Evolutionary conservation across 192 early-diverging fungal species (phyloP).

Genomic region (Coemansia sp.): DNA sequence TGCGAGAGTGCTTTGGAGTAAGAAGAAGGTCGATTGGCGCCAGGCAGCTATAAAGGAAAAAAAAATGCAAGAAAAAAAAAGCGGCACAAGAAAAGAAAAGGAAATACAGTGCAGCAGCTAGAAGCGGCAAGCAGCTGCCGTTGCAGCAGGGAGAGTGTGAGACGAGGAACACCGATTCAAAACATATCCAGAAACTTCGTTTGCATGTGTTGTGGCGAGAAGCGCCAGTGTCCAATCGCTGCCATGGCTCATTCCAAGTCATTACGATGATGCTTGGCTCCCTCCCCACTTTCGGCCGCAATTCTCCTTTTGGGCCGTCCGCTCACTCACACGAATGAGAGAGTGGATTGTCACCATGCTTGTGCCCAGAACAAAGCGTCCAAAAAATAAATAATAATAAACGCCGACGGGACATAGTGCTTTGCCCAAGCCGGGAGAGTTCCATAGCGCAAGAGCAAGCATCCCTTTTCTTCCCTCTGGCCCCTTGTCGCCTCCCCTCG

Average conservation of each 20-base stretch:
- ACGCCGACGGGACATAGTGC: neutral
- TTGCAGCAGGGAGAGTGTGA: neutral
- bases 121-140: conserved; percentile 1
- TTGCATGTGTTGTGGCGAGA: neutral
- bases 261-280: neutral
- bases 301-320: neutral
- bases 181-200: neutral
- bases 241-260: neutral
- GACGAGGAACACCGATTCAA: conserved; percentile 3
- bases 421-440: neutral
- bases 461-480: neutral
- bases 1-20: neutral
- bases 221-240: neutral
- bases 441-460: conserved; percentile 1
- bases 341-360: neutral
- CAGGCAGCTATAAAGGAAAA: neutral
- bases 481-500: neutral
- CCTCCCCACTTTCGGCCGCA: neutral
- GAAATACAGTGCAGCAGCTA: neutral
- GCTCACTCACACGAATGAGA: neutral
- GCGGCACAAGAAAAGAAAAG: no score
- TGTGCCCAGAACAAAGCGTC: neutral
- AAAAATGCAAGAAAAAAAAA: neutral
- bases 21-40: neutral
- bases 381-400: conserved; percentile 7